Percentiles rank a stretch among this genome's conserved stretches.
Conservation (phyloP, 2,329 filamentous ascomycete species). For the Elsinoe arachidis region DNA sequence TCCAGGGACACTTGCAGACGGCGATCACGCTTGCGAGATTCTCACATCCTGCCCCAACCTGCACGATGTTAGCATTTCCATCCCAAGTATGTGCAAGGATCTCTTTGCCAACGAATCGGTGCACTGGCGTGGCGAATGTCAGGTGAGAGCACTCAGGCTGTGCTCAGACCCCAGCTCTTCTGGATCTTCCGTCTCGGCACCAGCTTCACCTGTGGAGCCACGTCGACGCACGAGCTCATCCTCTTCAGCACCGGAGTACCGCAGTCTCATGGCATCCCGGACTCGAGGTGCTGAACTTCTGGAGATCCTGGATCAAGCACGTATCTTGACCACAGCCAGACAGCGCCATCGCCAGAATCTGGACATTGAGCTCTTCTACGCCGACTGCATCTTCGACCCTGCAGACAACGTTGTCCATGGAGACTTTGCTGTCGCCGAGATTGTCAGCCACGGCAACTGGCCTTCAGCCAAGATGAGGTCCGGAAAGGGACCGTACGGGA, state of each 20-base stretch:
- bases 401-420: constrained; percentile 39
- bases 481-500: constrained; percentile 43
- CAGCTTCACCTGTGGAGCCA: constrained; percentile 15
- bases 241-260: neutral
- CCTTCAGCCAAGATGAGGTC: constrained; percentile 29
- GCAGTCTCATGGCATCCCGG: constrained; percentile 19
- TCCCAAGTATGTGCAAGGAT: constrained; percentile 40
- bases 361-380: constrained; percentile 43
- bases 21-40: constrained; percentile 41
- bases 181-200: constrained; percentile 23
- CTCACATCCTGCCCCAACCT: constrained; percentile 39
- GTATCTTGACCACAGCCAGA: constrained; percentile 33
- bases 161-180: constrained; percentile 29
- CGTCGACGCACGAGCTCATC: neutral
- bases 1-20: constrained; percentile 34
- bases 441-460: constrained; percentile 35
- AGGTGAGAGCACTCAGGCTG: constrained; percentile 42
- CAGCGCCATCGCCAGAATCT: constrained; percentile 32
- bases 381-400: constrained; percentile 44
- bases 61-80: constrained; percentile 40
- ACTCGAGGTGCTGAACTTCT: constrained; percentile 26
- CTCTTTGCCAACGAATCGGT: constrained; percentile 39
- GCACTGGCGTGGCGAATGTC: constrained; percentile 39
- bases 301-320: constrained; percentile 33
- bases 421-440: constrained; percentile 38